Evolutionary conservation across 805 yeast genomes (phyloP).

Genomic region (Saturnispora mendoncae): DNA sequence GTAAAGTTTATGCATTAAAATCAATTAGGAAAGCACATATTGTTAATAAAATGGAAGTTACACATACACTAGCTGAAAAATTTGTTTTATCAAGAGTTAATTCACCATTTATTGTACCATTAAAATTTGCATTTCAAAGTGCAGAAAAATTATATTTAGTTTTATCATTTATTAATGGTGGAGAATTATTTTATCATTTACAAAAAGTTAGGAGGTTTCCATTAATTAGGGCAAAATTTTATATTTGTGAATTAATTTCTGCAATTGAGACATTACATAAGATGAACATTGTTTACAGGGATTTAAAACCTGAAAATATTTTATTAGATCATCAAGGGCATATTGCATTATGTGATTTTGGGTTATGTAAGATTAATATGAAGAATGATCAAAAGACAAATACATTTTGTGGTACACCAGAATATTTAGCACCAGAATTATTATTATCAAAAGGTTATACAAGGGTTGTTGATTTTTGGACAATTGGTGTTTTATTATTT

Average conservation of each 20-base stretch:
- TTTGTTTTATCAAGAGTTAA: constrained; percentile 89
- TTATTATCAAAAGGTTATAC: constrained; percentile 90
- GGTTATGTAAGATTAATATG: constrained; percentile 94
- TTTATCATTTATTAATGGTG: constrained; percentile 90
- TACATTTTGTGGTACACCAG: constrained; percentile 98
- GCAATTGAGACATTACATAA: constrained; percentile 90
- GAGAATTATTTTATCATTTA: constrained; percentile 89
- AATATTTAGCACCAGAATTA: constrained; percentile 92
- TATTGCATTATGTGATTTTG: constrained; percentile 95
- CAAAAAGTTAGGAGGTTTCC: constrained; percentile 87
- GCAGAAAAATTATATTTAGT: constrained; percentile 91
- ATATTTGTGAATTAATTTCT: constrained; percentile 86
- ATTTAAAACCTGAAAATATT: constrained; percentile 93
- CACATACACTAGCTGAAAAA: constrained; percentile 93
- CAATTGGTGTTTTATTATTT: constrained; percentile 83
- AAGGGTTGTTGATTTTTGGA: constrained; percentile 98
- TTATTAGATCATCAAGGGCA: constrained; percentile 94
- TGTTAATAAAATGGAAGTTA: constrained; percentile 88
- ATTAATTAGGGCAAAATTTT: constrained; percentile 81
- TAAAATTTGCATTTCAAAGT: constrained; percentile 93
- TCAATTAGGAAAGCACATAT: constrained; percentile 91
- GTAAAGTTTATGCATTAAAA: constrained; percentile 88
- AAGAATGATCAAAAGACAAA: constrained; percentile 72
- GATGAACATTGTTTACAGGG: constrained; percentile 88
- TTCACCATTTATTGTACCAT: constrained; percentile 92